Percentiles rank a stretch among this genome's conserved stretches.
phyloP scores from a whole-genome alignment of 1,139 yeast genomes.

The Blastobotrys indianensis region DNA sequence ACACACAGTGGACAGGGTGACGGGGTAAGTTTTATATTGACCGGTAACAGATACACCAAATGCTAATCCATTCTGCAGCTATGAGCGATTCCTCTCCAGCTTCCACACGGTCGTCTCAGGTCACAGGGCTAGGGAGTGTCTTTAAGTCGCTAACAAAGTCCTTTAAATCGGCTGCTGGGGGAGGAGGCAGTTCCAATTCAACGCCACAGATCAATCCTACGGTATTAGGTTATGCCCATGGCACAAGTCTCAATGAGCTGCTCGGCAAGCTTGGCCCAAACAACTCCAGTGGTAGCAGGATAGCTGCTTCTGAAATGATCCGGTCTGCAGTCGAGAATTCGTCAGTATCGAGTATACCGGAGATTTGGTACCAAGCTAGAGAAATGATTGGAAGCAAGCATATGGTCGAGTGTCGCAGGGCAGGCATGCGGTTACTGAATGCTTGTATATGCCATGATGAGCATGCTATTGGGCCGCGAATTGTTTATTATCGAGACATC shows the following conservation, averaged over 20 bases:
- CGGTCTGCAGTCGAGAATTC: conserved; percentile 47
- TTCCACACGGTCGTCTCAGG: conserved; percentile 2
- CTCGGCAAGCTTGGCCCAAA: conserved; percentile 39
- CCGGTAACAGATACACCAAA: conserved; percentile 24
- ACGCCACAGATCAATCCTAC: conserved; percentile 44
- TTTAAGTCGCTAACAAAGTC: conserved; percentile 52
- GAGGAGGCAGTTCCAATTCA: conserved; percentile 21
- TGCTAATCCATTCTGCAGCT: neutral
- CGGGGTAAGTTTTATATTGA: too few species aligned
- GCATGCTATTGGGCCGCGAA: conserved; percentile 40
- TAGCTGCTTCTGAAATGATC: conserved; percentile 49
- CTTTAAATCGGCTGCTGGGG: conserved; percentile 36
- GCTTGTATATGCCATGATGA: conserved; percentile 55
- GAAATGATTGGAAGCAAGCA: conserved; percentile 45
- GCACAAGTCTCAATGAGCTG: conserved; percentile 46
- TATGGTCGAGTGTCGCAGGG: conserved; percentile 43
- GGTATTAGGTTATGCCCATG: conserved; percentile 58
- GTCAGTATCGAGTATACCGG: conserved; percentile 57
- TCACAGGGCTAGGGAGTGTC: conserved; percentile 34
- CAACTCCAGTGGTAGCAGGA: conserved; percentile 38
- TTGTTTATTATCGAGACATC: conserved; percentile 58
- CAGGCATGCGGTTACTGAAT: conserved; percentile 49
- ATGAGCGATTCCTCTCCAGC: conserved; percentile 5
- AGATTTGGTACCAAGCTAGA: conserved; percentile 68
- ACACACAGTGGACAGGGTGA: too few species aligned